Percentiles rank a stretch among this genome's conserved stretches.
Conservation (phyloP, 371 early-diverging fungal species). For the Funneliformis caledonium region DNA sequence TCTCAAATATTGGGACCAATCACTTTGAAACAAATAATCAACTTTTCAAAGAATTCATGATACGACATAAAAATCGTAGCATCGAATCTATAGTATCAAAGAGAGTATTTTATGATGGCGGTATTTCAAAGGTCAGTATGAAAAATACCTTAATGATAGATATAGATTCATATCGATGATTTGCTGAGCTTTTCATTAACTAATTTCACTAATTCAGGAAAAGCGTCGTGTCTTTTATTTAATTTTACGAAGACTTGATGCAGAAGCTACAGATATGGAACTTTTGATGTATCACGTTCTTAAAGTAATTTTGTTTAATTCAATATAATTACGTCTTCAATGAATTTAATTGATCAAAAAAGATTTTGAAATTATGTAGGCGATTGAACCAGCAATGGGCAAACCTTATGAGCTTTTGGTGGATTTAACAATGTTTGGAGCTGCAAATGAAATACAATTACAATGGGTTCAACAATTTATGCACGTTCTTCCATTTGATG, state of each 20-base stretch:
- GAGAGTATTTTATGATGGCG: constrained; percentile 81
- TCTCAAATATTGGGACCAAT: constrained; percentile 36
- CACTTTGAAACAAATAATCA: constrained; percentile 53
- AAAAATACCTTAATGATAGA: not conserved
- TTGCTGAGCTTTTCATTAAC: not conserved
- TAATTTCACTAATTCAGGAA: constrained; percentile 2
- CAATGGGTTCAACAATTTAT: constrained; percentile 78
- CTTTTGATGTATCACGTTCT: constrained; percentile 73
- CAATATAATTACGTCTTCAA: not conserved
- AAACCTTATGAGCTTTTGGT: constrained; percentile 80
- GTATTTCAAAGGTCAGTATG: constrained; percentile 70
- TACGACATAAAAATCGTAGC: constrained; percentile 70
- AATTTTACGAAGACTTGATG: constrained; percentile 76
- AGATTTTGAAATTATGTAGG: constrained; percentile 45
- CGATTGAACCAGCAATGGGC: constrained; percentile 59
- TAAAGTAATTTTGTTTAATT: constrained; percentile 55
- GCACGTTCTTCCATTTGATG: constrained; percentile 73
- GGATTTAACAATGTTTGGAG: constrained; percentile 83
- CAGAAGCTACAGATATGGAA: constrained; percentile 85
- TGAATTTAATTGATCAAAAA: not conserved
- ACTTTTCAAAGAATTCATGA: constrained; percentile 80
- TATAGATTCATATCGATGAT: not conserved
- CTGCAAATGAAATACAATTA: constrained; percentile 78
- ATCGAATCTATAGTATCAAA: constrained; percentile 67
- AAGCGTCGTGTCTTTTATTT: constrained; percentile 82